Percentiles rank a stretch among this genome's conserved stretches.
phyloP scores from a whole-genome alignment of 2,329 filamentous ascomycete genomes.

The Penicillium sp. region DNA sequence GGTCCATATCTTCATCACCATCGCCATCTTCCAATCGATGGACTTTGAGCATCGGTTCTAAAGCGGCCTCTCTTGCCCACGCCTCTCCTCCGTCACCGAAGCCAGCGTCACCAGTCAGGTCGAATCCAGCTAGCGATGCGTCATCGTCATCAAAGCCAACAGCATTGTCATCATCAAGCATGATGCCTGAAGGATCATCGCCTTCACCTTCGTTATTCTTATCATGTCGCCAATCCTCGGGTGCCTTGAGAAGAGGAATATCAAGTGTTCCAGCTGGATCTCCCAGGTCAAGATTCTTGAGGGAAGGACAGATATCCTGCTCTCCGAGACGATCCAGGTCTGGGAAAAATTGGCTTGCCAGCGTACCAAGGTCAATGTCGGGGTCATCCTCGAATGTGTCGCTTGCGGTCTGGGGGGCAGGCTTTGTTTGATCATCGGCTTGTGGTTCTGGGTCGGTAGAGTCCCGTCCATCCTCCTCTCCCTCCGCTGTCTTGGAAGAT shows the following conservation, averaged over 20 bases:
- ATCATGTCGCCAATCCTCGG: conserved; percentile 79
- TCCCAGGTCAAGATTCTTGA: conserved; percentile 91
- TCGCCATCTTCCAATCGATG: conserved; percentile 57
- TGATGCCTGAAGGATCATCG: conserved; percentile 73
- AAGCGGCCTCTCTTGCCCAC: conserved; percentile 86
- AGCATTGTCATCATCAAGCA: conserved; percentile 83
- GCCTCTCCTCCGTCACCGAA: conserved; percentile 96
- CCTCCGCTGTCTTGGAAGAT: conserved; percentile 40
- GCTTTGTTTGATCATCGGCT: conserved; percentile 42
- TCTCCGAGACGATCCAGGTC: conserved; percentile 74
- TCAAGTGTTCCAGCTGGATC: conserved; percentile 82
- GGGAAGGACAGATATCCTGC: conserved; percentile 89
- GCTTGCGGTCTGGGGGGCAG: conserved; percentile 34
- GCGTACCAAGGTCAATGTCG: conserved; percentile 74
- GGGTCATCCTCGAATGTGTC: conserved; percentile 53
- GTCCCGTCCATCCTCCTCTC: conserved; percentile 35
- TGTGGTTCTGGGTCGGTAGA: conserved; percentile 50
- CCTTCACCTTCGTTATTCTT: conserved; percentile 59
- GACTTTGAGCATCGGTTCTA: conserved; percentile 82
- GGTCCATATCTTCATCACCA: conserved; percentile 60
- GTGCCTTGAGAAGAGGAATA: conserved; percentile 86
- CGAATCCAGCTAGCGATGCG: conserved; percentile 67
- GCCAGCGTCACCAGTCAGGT: conserved; percentile 68
- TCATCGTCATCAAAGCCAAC: conserved; percentile 82
- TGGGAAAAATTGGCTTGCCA: conserved; percentile 83